Evolutionary conservation across 2,329 filamentous ascomycete species (phyloP).

Genomic region (Botrytis paeoniae): DNA sequence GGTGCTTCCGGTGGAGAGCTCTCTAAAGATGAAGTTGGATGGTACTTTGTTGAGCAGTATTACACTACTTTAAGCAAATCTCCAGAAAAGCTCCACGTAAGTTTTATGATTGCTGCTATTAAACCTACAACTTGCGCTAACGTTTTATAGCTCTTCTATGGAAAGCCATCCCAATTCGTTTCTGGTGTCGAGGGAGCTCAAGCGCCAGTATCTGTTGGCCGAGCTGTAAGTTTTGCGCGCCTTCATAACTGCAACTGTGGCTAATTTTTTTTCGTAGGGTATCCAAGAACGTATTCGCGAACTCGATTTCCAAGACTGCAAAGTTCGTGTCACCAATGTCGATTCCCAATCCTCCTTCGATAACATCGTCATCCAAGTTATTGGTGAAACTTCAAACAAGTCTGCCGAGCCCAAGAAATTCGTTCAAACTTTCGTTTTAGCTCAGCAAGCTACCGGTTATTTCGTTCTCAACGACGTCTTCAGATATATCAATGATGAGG

Average conservation of each 20-base stretch:
- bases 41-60: conserved; percentile 99
- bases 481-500: conserved; percentile 83
- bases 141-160: conserved; percentile 74
- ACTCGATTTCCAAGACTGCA: conserved; percentile 94
- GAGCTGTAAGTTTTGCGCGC: conserved; percentile 61
- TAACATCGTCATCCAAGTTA: conserved; percentile 96
- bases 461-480: conserved; percentile 99
- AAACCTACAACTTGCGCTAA: conserved; percentile 22
- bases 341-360: conserved; percentile 90
- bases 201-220: conserved; percentile 79
- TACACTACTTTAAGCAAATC: conserved; percentile 95
- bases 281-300: conserved; percentile 94
- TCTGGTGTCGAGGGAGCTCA: conserved; percentile 89
- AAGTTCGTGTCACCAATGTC: conserved; percentile 96
- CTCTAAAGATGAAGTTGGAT: conserved; percentile 91
- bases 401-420: conserved; percentile 90
- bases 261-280: conserved; percentile 51
- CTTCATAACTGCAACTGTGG: background rate
- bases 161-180: conserved; percentile 92
- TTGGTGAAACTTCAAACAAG: conserved; percentile 97
- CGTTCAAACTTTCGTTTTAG: conserved; percentile 95
- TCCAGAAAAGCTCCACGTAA: conserved; percentile 84
- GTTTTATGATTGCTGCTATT: conserved; percentile 33
- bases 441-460: conserved; percentile 93
- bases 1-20: conserved; percentile 47